These are phyloP conservation scores for Picea sitchensis DNA, from an alignment of 75 land plant genomes.

Conservation along the genomic window DNA sequence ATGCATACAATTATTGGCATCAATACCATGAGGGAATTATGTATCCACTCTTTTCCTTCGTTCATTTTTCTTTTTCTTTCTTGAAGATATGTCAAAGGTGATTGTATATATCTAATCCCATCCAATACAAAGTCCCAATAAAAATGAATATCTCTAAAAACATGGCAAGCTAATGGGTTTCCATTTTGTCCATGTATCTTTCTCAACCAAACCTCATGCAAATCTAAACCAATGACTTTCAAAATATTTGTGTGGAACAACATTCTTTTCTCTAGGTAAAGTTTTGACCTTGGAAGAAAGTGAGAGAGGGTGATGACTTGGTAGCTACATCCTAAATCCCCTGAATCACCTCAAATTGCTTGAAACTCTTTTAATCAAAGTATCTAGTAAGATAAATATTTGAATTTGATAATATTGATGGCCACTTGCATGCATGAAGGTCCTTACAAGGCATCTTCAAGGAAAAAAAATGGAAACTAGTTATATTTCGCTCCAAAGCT, in stretches of 20 bases:
- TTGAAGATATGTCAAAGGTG: slow-evolving; percentile 84
- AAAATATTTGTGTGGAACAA: slow-evolving; percentile 88
- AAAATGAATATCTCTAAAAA: slow-evolving; percentile 94
- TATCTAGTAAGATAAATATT: slow-evolving; percentile 53
- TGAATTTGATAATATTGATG: slow-evolving; percentile 31
- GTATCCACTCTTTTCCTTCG: slow-evolving; percentile 75
- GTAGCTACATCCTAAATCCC: slow-evolving; percentile 33
- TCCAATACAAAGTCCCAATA: slow-evolving; percentile 89
- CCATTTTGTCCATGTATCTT: slow-evolving; percentile 67
- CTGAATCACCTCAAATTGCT: slow-evolving; percentile 23
- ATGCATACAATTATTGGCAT: no score
- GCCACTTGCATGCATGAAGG: slow-evolving; percentile 89
- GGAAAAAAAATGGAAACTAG: slow-evolving; percentile 57
- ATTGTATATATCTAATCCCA: slow-evolving; percentile 88
- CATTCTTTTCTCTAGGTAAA: slow-evolving; percentile 96
- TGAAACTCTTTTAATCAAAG: slow-evolving; percentile 69
- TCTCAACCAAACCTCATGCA: slow-evolving; percentile 63
- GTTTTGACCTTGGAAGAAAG: slow-evolving; percentile 87
- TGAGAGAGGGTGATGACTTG: slow-evolving; percentile 85
- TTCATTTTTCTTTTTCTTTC: slow-evolving; percentile 73
- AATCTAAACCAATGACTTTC: slow-evolving; percentile 82
- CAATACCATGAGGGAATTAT: neutral
- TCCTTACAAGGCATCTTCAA: slow-evolving; percentile 79
- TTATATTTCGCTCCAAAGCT: slow-evolving; percentile 83
- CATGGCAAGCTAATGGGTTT: slow-evolving; percentile 62